A percentile compares a stretch with the other conserved stretches of the same genome.
phyloP scores from a whole-genome alignment of 2,329 filamentous ascomycete species.

The Epichloe sp. region DNA sequence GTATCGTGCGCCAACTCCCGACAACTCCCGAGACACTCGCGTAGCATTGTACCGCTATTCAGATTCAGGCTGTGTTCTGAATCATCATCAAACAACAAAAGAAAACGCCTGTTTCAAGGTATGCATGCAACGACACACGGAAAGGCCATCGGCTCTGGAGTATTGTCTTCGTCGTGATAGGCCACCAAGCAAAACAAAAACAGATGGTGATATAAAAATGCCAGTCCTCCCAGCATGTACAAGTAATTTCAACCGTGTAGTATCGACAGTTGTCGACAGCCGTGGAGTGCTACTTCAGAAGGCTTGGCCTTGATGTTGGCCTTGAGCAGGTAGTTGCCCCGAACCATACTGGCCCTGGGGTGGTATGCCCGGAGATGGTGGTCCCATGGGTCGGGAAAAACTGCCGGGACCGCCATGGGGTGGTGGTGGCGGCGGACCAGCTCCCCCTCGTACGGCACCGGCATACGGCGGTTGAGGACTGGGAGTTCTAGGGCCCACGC shows the following conservation, averaged over 20 bases:
- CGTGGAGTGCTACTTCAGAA: conserved; percentile 13
- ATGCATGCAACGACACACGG: conserved; percentile 3
- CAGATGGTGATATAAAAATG: not conserved
- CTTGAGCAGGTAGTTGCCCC: conserved; percentile 10
- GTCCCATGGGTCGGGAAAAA: conserved; percentile 21
- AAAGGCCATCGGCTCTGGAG: not conserved
- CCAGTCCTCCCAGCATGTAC: not conserved
- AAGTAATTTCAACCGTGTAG: not conserved
- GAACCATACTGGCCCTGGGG: conserved; percentile 19
- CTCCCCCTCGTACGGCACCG: conserved; percentile 11
- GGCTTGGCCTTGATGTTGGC: conserved; percentile 24
- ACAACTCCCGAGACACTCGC: not conserved
- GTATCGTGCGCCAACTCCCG: not conserved
- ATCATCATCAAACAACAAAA: not conserved
- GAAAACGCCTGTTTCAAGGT: conserved; percentile 3
- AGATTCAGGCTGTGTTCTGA: not conserved
- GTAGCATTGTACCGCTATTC: not conserved
- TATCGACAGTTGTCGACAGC: not conserved
- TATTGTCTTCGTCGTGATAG: not conserved
- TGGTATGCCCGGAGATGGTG: conserved; percentile 15
- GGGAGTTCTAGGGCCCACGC: conserved; percentile 12
- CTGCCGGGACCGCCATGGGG: conserved; percentile 14
- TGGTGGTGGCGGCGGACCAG: conserved; percentile 4
- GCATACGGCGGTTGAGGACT: conserved; percentile 18
- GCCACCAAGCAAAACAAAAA: not conserved